Evolutionary conservation across 352 stramenopile species (phyloP).

Genomic region (Phytophthora hibernalis): DNA sequence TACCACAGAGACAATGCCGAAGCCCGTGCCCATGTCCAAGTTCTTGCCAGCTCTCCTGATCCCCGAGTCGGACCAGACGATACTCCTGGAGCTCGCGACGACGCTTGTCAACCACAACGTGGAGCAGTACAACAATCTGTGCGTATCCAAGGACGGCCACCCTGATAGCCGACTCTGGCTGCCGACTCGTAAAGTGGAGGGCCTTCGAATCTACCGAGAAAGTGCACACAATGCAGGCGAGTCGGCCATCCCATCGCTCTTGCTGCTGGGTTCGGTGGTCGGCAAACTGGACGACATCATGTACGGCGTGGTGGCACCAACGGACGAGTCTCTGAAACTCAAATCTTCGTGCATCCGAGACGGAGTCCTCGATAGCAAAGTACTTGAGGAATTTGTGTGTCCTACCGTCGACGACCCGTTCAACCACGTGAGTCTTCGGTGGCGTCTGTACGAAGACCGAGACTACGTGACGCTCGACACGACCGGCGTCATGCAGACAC

Average conservation of each 20-base stretch:
- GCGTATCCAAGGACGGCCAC: conserved; percentile 35
- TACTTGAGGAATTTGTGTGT: conserved; percentile 35
- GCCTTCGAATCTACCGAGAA: conserved; percentile 45
- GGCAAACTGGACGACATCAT: conserved; percentile 48
- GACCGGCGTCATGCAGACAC: conserved; percentile 32
- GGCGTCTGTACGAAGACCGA: conserved; percentile 41
- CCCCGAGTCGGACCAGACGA: conserved; percentile 25
- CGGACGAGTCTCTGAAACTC: conserved; percentile 43
- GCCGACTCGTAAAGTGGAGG: conserved; percentile 30
- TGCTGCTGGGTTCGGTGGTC: conserved; percentile 37
- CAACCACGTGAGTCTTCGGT: conserved; percentile 43
- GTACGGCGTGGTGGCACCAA: conserved; percentile 37
- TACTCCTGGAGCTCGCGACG: conserved; percentile 33
- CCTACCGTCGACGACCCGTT: conserved; percentile 43
- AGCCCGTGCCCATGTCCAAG: conserved; percentile 32
- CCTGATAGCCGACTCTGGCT: conserved; percentile 41
- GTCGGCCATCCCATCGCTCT: conserved; percentile 35
- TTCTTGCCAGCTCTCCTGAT: conserved; percentile 40
- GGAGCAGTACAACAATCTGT: conserved; percentile 38
- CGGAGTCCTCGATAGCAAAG: conserved; percentile 41
- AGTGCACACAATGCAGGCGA: conserved; percentile 3
- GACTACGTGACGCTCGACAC: conserved; percentile 51
- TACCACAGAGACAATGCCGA: conserved; percentile 32
- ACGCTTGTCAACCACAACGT: conserved; percentile 42
- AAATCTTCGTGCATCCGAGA: conserved; percentile 42